Conservation (phyloP, 805 yeast genomes). For the Scheffersomyces lignosus region DNA sequence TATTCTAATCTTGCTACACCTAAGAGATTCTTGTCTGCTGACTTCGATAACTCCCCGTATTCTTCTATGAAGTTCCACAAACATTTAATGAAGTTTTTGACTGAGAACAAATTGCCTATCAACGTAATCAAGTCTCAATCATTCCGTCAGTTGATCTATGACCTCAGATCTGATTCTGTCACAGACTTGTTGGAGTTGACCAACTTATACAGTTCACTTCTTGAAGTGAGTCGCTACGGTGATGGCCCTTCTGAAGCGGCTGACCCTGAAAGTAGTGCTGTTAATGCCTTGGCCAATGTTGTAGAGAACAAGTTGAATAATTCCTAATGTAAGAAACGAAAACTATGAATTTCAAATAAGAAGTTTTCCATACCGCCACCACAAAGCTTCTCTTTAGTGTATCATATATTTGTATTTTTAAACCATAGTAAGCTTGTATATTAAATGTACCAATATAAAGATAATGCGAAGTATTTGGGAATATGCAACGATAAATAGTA, state of each 20-base stretch:
- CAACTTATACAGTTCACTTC: conserved; percentile 41
- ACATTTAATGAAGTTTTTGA: conserved; percentile 49
- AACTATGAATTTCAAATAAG: neutral
- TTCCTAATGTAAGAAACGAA: neutral
- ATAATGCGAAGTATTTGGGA: no score
- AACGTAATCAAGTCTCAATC: conserved; percentile 49
- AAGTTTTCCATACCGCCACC: neutral
- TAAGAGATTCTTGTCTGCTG: conserved; percentile 19
- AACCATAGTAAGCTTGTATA: no score
- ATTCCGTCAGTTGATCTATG: conserved; percentile 52
- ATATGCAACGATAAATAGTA: no score
- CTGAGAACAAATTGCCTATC: conserved; percentile 53
- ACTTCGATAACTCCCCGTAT: conserved; percentile 45
- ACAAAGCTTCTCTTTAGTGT: no score
- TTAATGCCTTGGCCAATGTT: conserved; percentile 11
- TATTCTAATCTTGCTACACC: conserved; percentile 2
- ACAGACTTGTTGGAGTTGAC: conserved; percentile 48
- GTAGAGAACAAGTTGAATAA: conserved; percentile 9
- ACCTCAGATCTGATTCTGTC: conserved; percentile 49
- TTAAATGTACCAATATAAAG: no score
- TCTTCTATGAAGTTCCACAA: conserved; percentile 48
- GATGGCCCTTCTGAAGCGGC: conserved; percentile 2
- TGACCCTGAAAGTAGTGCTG: conserved; percentile 9
- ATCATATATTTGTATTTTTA: conserved; percentile 2
- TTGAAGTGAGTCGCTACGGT: conserved; percentile 28